Percentiles rank a stretch among this genome's conserved stretches.
Conservation (phyloP, 176 grass and related monocot species). For the Thalia dealbata region DNA sequence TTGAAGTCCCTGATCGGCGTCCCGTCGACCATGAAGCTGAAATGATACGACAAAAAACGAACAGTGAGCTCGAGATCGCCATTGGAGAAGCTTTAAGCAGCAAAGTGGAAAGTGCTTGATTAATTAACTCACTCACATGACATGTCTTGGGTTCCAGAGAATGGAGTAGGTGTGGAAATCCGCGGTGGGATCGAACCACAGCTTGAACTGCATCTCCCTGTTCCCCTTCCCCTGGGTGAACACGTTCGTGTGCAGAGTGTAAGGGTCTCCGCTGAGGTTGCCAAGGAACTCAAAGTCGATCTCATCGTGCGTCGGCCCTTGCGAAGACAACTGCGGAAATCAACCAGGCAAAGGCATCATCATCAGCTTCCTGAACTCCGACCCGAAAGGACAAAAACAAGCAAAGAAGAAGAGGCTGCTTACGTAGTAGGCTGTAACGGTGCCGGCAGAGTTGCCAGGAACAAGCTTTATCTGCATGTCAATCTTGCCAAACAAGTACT, state of each 20-base stretch:
- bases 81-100: not conserved
- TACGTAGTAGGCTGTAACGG: slow-evolving; percentile 7
- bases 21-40: slow-evolving; percentile 5
- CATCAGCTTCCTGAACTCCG: not conserved
- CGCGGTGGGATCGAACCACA: slow-evolving; percentile 8
- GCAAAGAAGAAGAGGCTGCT: not conserved
- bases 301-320: slow-evolving; percentile 1
- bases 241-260: slow-evolving; percentile 7
- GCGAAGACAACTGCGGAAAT: not conserved
- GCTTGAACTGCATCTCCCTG: slow-evolving; percentile 13
- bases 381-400: too few species aligned
- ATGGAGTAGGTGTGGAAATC: slow-evolving; percentile 12
- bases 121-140: slow-evolving; percentile 6
- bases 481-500: slow-evolving; percentile 4
- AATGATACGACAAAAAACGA: not conserved
- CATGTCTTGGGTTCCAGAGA: slow-evolving; percentile 1
- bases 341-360: not conserved
- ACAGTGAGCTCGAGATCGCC: not conserved
- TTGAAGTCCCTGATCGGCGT: slow-evolving; percentile 9
- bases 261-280: slow-evolving; percentile 5
- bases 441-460: slow-evolving; percentile 6
- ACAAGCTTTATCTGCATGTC: slow-evolving; percentile 12
- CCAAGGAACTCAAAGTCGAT: slow-evolving; percentile 8
- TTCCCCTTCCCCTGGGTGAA: slow-evolving; percentile 4
- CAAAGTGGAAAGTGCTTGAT: too few species aligned